Evolutionary conservation across 2,329 filamentous ascomycete genomes (phyloP).

Genomic region (Knufia fluminis): DNA sequence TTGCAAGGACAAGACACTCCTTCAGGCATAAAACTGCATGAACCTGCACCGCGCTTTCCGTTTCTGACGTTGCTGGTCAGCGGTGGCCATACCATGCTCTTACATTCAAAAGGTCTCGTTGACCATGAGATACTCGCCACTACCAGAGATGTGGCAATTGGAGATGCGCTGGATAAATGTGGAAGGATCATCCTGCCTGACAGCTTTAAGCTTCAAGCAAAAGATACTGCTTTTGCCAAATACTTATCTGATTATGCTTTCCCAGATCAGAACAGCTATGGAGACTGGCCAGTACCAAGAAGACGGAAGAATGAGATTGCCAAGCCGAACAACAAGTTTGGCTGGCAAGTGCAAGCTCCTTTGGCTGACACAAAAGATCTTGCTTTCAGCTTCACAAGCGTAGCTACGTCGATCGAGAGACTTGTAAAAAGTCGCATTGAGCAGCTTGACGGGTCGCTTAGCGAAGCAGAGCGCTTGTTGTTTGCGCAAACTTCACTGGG

Average conservation of each 20-base stretch:
- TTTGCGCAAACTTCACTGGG: conserved; percentile 69
- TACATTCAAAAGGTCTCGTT: conserved; percentile 60
- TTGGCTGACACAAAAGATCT: conserved; percentile 51
- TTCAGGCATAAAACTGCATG: neutral
- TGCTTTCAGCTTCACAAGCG: conserved; percentile 64
- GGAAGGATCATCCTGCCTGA: conserved; percentile 66
- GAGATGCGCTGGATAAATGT: conserved; percentile 81
- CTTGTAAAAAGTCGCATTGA: conserved; percentile 34
- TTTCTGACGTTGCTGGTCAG: conserved; percentile 85
- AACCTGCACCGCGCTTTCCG: conserved; percentile 54
- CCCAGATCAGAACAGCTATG: conserved; percentile 34
- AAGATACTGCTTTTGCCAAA: conserved; percentile 69
- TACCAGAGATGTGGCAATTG: conserved; percentile 74
- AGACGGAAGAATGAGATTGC: conserved; percentile 52
- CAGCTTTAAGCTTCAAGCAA: conserved; percentile 41
- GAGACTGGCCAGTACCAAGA: conserved; percentile 42
- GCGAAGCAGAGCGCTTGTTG: conserved; percentile 51
- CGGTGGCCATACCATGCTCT: conserved; percentile 82
- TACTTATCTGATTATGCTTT: conserved; percentile 74
- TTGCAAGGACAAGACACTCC: conserved; percentile 29
- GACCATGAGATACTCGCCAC: conserved; percentile 65
- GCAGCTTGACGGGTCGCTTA: conserved; percentile 12
- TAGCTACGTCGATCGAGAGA: conserved; percentile 56
- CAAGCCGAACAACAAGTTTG: conserved; percentile 40
- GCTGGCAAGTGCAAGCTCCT: conserved; percentile 63